phyloP scores from a whole-genome alignment of 2,329 filamentous ascomycete species.

The Fusarium chuoi region DNA sequence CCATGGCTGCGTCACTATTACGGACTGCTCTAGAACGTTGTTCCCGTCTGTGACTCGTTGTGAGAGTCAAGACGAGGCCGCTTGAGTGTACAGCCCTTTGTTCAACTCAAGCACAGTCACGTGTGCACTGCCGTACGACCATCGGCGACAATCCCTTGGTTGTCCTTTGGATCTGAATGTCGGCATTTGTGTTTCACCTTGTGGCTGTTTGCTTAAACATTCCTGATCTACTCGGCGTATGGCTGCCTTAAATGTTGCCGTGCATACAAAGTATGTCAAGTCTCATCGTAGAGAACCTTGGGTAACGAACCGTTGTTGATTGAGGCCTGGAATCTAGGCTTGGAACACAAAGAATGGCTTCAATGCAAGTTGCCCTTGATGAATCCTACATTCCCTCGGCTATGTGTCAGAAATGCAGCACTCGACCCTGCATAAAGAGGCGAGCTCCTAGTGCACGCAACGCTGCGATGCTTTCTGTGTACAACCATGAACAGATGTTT shows the following conservation, averaged over 20 bases:
- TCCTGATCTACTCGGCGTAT: background rate
- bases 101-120: background rate
- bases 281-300: background rate
- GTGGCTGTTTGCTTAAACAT: conserved; percentile 13
- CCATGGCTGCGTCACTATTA: conserved; percentile 12
- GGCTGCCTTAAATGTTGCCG: background rate
- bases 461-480: background rate
- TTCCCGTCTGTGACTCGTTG: background rate
- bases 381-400: background rate
- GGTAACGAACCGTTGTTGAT: background rate
- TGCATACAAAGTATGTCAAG: background rate
- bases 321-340: background rate
- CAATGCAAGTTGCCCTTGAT: background rate
- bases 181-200: conserved; percentile 6
- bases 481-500: conserved; percentile 1
- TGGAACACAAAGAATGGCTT: background rate
- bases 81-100: background rate
- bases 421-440: background rate
- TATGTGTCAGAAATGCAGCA: background rate
- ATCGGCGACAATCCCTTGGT: background rate
- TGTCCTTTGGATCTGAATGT: background rate
- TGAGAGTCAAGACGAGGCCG: background rate
- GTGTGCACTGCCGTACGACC: background rate
- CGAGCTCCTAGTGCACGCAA: conserved; percentile 3
- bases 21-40: background rate